Conservation (phyloP, 805 yeast species). For the Alloascoidea africana region DNA sequence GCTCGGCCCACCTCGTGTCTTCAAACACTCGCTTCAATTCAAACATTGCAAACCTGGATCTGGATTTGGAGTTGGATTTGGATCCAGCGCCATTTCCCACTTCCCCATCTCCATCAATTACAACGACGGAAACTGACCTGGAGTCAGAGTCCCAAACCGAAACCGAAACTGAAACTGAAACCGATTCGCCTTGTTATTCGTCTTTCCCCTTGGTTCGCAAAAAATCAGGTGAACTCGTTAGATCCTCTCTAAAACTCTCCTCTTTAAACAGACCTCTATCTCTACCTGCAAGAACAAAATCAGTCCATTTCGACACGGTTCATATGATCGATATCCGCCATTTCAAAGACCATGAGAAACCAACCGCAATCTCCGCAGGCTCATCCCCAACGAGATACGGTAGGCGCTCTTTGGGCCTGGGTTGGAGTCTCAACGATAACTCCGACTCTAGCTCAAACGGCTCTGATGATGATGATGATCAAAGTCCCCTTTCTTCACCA, state of each 20-base stretch:
- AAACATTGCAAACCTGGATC: not conserved
- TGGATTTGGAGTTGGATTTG: too few relatives aligned
- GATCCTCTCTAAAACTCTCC: constrained; percentile 16
- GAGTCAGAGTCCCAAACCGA: not conserved
- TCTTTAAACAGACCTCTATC: constrained; percentile 15
- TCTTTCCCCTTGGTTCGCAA: constrained; percentile 24
- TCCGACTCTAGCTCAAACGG: constrained; percentile 16
- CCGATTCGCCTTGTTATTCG: not conserved
- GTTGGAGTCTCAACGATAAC: constrained; percentile 14
- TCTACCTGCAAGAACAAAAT: constrained; percentile 48
- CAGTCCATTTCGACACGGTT: constrained; percentile 67
- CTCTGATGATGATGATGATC: constrained; percentile 10
- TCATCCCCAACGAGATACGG: constrained; percentile 37
- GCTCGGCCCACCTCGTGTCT: not conserved
- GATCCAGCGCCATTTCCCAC: not conserved
- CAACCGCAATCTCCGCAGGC: constrained; percentile 58
- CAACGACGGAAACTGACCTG: not conserved
- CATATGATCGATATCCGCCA: constrained; percentile 48
- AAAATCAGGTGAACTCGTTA: constrained; percentile 34
- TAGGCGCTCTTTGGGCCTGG: constrained; percentile 15
- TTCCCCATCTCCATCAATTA: too few relatives aligned
- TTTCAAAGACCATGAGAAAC: constrained; percentile 59
- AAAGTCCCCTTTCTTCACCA: too few relatives aligned
- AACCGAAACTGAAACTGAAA: not conserved
- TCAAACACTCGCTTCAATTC: not conserved